Base-by-base conservation (phyloP, 108 stramenopile genomes). In the Conticribra guillardii region DNA sequence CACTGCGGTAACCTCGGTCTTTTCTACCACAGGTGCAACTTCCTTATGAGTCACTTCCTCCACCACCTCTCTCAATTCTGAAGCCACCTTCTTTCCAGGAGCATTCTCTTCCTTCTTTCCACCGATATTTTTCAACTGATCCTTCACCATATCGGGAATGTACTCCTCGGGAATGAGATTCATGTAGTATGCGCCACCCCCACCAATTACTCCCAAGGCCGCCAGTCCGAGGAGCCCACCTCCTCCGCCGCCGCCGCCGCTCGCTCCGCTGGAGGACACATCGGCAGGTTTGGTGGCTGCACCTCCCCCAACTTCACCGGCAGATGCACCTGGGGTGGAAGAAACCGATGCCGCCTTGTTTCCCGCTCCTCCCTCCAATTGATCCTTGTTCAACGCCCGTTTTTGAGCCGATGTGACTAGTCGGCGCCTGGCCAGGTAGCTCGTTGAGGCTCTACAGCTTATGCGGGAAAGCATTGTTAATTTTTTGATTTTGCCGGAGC, bases 331-430 rank as follows among this genome's bases (percentile, higher is more conserved):
- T 21, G 53, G 1, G 22, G 49, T 3, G 18, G 37, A 21, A 2
- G 21, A 31, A 47, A 52, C 23, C 23, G 61, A 1, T 1, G 69
- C 0, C 0, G 55, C 2, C 21, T 54, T 2, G 2, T 11, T 3
- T 44, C 26, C 37, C 18, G 71, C 44, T 14, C 50, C 55, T 16
- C 82, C 86, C 48, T 74, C 55, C 28, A 87, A 63, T 58, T 87
- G 84, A 28, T 52, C 32, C 46, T 83, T 37, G 66, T 80, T 83
- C 28, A 87, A 51, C 24, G 86, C 82, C 5, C 86, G 78, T 60
- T 87, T 87, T 45, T 67, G 59, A 45, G 72, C 72, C 3, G 57
- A 52, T 18, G 57, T 69, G 33, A 55, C 63, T 19, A 73, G 47
- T 5, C 21, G 24, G 29, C 71, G 62, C 4, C 60, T 15, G 1